These are phyloP conservation scores for Vigna unguiculata DNA, from an alignment of 306 rosid species.

Conservation along the genomic window DNA sequence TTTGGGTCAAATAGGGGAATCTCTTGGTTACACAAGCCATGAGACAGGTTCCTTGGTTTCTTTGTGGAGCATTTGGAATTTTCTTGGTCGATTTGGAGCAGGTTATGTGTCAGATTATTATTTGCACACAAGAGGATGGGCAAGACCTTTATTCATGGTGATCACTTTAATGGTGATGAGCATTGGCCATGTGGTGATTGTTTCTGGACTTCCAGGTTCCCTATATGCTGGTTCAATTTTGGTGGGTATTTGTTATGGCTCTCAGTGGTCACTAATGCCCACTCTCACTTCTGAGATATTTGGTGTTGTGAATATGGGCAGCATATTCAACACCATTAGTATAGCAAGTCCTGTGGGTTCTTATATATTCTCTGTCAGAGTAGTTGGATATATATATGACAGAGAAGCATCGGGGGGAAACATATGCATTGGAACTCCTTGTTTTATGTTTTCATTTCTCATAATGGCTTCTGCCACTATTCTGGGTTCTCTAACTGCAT, in stretches of 20 bases:
- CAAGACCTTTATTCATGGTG: conserved; percentile 75
- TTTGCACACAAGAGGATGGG: conserved; percentile 65
- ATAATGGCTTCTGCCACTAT: conserved; percentile 63
- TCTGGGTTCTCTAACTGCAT: conserved; percentile 61
- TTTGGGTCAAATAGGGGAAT: conserved; percentile 74
- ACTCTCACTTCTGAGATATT: conserved; percentile 76
- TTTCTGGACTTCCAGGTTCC: conserved; percentile 62
- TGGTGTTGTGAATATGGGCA: conserved; percentile 75
- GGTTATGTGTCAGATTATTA: conserved; percentile 74
- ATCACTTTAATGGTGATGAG: conserved; percentile 60
- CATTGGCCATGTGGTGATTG: conserved; percentile 62
- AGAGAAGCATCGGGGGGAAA: conserved; percentile 57
- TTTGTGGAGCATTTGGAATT: conserved; percentile 91
- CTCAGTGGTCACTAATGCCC: conserved; percentile 85
- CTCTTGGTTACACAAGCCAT: conserved; percentile 66
- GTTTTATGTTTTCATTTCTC: conserved; percentile 62
- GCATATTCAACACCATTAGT: conserved; percentile 75
- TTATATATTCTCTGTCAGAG: conserved; percentile 69
- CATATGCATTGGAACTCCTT: conserved; percentile 58
- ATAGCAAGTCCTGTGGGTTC: conserved; percentile 75
- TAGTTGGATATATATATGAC: conserved; percentile 73
- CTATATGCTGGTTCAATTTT: conserved; percentile 66
- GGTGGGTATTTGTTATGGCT: conserved; percentile 82
- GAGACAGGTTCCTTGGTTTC: conserved; percentile 71
- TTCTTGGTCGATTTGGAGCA: conserved; percentile 83